Conservation (phyloP, 176 grass and related monocot species). For the Oryza punctata region DNA sequence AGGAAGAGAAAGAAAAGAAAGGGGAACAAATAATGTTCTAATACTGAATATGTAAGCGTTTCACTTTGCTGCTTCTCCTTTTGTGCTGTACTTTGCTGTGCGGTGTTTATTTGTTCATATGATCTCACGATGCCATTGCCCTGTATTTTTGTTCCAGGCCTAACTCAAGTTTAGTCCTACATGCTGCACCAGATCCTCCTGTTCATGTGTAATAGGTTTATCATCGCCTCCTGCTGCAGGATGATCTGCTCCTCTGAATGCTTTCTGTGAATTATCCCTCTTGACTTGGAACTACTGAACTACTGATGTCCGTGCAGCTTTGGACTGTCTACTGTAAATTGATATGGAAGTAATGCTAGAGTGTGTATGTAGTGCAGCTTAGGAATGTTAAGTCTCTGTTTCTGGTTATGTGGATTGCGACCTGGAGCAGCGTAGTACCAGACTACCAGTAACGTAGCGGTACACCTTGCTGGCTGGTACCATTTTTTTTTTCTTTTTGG, state of each 20-base stretch:
- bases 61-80: not conserved
- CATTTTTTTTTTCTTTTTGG: not conserved
- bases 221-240: not conserved
- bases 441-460: not conserved
- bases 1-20: conserved; percentile 83
- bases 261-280: conserved; percentile 5
- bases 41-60: conserved; percentile 24
- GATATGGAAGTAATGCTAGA: not conserved
- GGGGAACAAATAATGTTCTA: conserved; percentile 43
- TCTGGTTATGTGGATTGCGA: not conserved
- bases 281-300: not conserved
- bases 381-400: not conserved
- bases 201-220: not conserved
- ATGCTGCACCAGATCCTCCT: not conserved
- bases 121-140: not conserved
- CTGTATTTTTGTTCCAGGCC: not conserved
- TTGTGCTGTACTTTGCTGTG: not conserved
- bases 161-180: conserved; percentile 11
- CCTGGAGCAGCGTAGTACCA: not conserved
- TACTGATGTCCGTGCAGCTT: conserved; percentile 6
- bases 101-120: not conserved
- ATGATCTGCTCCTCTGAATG: not conserved
- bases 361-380: not conserved
- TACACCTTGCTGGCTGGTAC: not conserved
- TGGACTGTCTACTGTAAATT: conserved; percentile 7